These are phyloP conservation scores for Forsythia suspensa DNA, from an alignment of 257 asterid species.

Conservation along the genomic window DNA sequence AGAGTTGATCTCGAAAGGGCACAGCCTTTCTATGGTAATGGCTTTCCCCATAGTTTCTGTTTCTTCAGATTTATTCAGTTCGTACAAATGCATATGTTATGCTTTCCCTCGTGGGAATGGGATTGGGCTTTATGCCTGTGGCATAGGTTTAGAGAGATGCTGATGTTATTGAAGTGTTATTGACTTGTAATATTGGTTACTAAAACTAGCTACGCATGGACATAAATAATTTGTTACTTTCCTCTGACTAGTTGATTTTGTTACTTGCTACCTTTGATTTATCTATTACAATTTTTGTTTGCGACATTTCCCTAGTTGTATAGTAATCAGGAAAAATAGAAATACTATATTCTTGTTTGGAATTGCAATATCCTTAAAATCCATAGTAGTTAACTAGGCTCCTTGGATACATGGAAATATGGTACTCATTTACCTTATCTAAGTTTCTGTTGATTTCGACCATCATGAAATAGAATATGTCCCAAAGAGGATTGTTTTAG, in stretches of 20 bases:
- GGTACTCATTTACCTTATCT: not conserved
- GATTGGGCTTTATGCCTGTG: not conserved
- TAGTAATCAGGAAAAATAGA: not conserved
- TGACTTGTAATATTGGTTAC: not conserved
- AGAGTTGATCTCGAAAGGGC: constrained; percentile 69
- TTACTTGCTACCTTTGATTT: not conserved
- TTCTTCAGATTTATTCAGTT: not conserved
- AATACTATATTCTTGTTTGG: not conserved
- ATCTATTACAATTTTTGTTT: not conserved
- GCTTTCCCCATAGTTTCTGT: constrained; percentile 11
- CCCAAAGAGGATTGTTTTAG: not conserved
- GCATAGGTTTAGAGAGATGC: not conserved
- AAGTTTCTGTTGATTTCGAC: not conserved
- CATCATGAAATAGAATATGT: not conserved
- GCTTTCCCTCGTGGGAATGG: not conserved
- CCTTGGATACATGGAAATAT: constrained; percentile 2
- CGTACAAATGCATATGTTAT: not conserved
- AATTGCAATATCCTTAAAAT: not conserved
- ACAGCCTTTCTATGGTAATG: constrained; percentile 78
- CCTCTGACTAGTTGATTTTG: not conserved
- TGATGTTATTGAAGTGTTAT: not conserved
- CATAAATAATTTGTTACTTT: not conserved
- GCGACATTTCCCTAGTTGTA: constrained; percentile 1
- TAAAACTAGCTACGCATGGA: not conserved
- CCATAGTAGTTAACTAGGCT: not conserved